These are phyloP conservation scores for Yamadazyma takamatsuzukensis DNA, from an alignment of 805 yeast genomes.

Conservation along the genomic window DNA sequence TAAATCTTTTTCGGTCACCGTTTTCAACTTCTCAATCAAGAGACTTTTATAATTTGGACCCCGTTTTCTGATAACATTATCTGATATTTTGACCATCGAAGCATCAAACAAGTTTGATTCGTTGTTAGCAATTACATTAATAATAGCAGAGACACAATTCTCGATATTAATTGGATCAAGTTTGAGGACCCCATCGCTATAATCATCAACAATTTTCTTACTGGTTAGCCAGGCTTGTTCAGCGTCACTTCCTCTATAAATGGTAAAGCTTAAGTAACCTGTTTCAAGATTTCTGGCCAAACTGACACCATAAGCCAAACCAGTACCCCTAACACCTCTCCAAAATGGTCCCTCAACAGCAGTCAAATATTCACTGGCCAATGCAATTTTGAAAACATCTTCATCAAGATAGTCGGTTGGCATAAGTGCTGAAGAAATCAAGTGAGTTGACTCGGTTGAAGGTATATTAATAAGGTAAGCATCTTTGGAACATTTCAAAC, in stretches of 20 bases:
- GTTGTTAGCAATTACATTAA: conserved; percentile 62
- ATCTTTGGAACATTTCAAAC: conserved; percentile 45
- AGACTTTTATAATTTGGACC: conserved; percentile 61
- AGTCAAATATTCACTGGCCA: conserved; percentile 73
- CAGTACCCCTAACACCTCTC: conserved; percentile 93
- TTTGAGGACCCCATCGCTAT: conserved; percentile 47
- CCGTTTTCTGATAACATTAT: conserved; percentile 61
- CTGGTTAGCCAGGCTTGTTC: conserved; percentile 62
- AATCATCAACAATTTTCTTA: conserved; percentile 57
- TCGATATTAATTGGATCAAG: conserved; percentile 61
- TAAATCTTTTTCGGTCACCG: conserved; percentile 51
- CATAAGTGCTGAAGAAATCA: conserved; percentile 56
- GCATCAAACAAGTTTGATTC: conserved; percentile 67
- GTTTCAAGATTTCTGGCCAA: conserved; percentile 57
- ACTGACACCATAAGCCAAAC: conserved; percentile 86
- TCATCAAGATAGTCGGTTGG: conserved; percentile 45
- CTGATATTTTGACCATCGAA: conserved; percentile 62
- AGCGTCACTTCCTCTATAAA: conserved; percentile 84
- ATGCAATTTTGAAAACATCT: conserved; percentile 66
- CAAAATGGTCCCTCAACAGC: conserved; percentile 96
- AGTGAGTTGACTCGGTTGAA: conserved; percentile 77
- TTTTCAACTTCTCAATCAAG: conserved; percentile 51
- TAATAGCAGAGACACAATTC: conserved; percentile 75
- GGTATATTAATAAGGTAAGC: conserved; percentile 73
- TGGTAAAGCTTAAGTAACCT: conserved; percentile 61